phyloP scores from a whole-genome alignment of 352 stramenopile genomes.

The Plasmopara muralis region DNA sequence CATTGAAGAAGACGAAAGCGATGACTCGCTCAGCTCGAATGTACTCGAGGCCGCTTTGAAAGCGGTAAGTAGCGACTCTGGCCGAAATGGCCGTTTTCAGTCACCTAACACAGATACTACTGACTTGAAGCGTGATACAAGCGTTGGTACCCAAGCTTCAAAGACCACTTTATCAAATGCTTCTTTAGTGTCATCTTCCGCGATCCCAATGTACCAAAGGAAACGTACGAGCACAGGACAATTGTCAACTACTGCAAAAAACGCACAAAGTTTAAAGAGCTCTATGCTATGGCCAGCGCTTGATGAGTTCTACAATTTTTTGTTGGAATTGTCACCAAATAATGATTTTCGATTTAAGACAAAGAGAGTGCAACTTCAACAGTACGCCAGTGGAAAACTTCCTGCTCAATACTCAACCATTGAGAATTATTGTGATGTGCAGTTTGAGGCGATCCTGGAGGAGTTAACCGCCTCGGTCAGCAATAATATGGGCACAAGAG shows the following conservation, averaged over 20 bases:
- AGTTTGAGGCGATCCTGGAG: constrained; percentile 63
- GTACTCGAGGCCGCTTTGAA: constrained; percentile 54
- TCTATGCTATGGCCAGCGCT: constrained; percentile 65
- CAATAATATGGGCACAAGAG: constrained; percentile 30
- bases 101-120: constrained; percentile 1
- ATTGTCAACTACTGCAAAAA: constrained; percentile 9
- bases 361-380: constrained; percentile 20
- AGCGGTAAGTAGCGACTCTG: constrained; percentile 23
- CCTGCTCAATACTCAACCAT: constrained; percentile 41
- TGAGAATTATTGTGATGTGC: constrained; percentile 46
- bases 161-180: not conserved
- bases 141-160: not conserved
- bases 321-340: constrained; percentile 53
- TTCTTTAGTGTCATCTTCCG: not conserved
- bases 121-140: not conserved
- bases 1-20: constrained; percentile 15
- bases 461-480: constrained; percentile 57
- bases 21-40: constrained; percentile 20
- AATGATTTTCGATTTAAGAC: constrained; percentile 31
- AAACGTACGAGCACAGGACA: constrained; percentile 14
- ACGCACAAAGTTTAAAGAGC: constrained; percentile 32
- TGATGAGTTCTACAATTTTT: constrained; percentile 70
- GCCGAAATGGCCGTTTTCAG: constrained; percentile 1
- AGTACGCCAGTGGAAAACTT: constrained; percentile 29
- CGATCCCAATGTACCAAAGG: constrained; percentile 14